Percentiles rank a stretch among this genome's conserved stretches.
Conservation (phyloP, 352 stramenopile species). For the Globisporangium orthogonon region DNA sequence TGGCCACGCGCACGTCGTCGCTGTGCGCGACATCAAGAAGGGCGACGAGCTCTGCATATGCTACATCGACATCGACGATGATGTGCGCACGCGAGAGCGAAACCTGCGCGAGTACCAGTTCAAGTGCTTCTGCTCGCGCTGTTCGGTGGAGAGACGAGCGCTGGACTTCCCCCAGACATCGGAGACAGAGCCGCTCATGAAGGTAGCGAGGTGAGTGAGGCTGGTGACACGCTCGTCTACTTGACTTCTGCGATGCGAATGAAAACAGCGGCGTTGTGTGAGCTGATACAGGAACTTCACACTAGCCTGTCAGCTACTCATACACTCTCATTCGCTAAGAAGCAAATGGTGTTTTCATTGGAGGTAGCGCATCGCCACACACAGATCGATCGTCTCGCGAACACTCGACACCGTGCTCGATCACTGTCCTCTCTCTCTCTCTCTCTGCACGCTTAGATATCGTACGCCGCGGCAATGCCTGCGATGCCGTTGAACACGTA, state of each 20-base stretch:
- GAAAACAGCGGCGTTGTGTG: not conserved
- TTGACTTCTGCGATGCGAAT: too few species aligned
- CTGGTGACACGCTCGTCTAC: too few species aligned
- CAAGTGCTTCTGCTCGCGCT: conserved; percentile 64
- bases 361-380: too few species aligned
- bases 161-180: not conserved
- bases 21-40: conserved; percentile 56
- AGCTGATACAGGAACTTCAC: not conserved
- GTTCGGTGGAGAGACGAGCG: conserved; percentile 34
- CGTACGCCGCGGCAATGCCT: conserved; percentile 58
- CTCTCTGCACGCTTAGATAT: conserved; percentile 42
- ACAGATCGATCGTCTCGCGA: too few species aligned
- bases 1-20: conserved; percentile 64
- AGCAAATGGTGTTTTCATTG: too few species aligned
- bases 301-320: not conserved
- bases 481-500: conserved; percentile 98
- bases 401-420: too few species aligned
- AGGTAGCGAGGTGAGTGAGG: too few species aligned
- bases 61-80: conserved; percentile 89
- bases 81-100: conserved; percentile 56
- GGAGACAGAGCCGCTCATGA: not conserved
- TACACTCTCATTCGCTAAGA: too few species aligned
- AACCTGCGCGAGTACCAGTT: conserved; percentile 80
- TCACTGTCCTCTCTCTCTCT: not conserved
- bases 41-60: conserved; percentile 94